Percentiles rank a stretch among this genome's conserved stretches.
These are phyloP conservation scores for Mimosa pudica DNA, from an alignment of 306 rosid genomes.

Conservation along the genomic window DNA sequence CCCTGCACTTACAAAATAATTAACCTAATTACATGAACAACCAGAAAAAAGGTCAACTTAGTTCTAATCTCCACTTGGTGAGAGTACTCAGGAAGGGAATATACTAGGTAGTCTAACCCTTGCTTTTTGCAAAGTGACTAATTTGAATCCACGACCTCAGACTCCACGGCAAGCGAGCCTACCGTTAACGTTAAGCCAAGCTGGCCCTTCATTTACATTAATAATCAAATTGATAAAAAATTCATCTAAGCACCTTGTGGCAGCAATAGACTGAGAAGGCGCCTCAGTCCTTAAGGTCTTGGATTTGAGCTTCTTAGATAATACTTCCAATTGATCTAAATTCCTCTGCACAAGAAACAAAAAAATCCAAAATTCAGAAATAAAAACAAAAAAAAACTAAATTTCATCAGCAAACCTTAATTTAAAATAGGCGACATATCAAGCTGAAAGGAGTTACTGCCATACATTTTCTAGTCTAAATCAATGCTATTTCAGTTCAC, in stretches of 20 bases:
- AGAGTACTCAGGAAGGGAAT: too few species aligned
- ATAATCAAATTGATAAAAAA: neutral
- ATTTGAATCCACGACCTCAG: too few species aligned
- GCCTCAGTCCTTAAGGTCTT: slow-evolving; percentile 83
- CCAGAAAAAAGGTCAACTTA: neutral
- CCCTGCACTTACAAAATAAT: neutral
- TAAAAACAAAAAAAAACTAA: neutral
- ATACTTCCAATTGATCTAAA: slow-evolving; percentile 91
- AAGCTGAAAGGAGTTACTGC: slow-evolving; percentile 3
- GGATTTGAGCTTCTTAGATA: slow-evolving; percentile 97
- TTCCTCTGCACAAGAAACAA: slow-evolving; percentile 64
- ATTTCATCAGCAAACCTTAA: slow-evolving; percentile 1
- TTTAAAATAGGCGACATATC: neutral
- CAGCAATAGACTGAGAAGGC: slow-evolving; percentile 91
- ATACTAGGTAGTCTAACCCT: too few species aligned
- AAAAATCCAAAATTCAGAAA: slow-evolving; percentile 34
- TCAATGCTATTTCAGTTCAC: slow-evolving; percentile 21
- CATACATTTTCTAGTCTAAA: slow-evolving; percentile 20
- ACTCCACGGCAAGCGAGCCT: too few species aligned
- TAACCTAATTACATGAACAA: slow-evolving; percentile 2
- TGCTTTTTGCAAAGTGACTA: too few species aligned
- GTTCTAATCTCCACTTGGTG: too few species aligned
- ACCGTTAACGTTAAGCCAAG: too few species aligned
- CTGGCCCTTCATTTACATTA: neutral
- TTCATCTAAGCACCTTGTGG: slow-evolving; percentile 69